Base-by-base conservation (phyloP, 202 grass and related monocot genomes). In the Hordeum pubiflorum region DNA sequence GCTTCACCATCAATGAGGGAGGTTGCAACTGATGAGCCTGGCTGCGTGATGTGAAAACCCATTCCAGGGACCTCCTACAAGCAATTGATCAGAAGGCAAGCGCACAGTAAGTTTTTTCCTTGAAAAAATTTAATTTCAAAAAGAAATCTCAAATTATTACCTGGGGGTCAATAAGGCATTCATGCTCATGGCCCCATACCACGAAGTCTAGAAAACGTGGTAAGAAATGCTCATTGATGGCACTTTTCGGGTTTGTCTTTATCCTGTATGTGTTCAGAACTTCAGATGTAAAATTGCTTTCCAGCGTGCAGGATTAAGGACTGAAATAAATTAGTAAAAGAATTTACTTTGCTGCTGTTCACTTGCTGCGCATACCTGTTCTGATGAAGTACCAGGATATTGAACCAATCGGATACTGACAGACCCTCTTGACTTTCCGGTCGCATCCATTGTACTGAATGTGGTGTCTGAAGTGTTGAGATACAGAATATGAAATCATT, bases 161-260 rank as follows among this genome's bases (percentile, higher is more conserved):
- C 86, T 95, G 92, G 7, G 96, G 96, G 82, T 98, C 90, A 83
- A 95, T 84, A 61, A 98, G 90, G 75, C 92, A 98, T 91, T 98
- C 96, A 66, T 95, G 96, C 58, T 98, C 90, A 86, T 95, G 92
- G 15, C 96, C 96, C 96, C 96, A 95, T 20, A 98, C 69, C 52
- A 98, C 74, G 15, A 98, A 95, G 72, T 95, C 96, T 37, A 98
- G 81, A 81, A 98, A 98, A 60, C 83, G 87, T 66, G 92, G 96
- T 69, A 95, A 91, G 82, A 98, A 95, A 93, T 98, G 96, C 78
- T 98, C 96, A 52, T 95, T 98, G 64, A 98, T 98, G 70, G 90
- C 90, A 77, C 83, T 95, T 82, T 98, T 95, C 38, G 92, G 90
- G 81, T 91, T 98, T 61, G 92, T 86, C 89, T 98, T 98, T 90